phyloP scores from a whole-genome alignment of 176 grass and related monocot species.

The Carex scoparia region DNA sequence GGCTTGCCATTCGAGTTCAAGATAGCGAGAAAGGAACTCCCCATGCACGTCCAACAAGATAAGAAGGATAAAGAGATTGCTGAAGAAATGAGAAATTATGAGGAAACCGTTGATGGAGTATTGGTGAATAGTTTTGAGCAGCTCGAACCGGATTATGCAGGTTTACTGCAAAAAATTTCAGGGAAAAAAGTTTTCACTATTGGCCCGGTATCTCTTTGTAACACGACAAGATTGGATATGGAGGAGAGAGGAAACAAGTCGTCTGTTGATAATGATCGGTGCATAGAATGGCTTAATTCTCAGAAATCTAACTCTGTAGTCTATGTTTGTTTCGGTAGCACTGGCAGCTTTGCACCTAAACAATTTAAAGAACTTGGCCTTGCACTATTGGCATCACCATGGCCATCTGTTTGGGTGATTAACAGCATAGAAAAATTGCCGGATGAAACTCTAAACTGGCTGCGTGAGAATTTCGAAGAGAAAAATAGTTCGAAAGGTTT shows the following conservation, averaged over 20 bases:
- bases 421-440: conserved; percentile 29
- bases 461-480: conserved; percentile 23
- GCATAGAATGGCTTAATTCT: conserved; percentile 54
- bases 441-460: conserved; percentile 33
- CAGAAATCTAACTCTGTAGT: conserved; percentile 45
- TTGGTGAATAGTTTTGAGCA: conserved; percentile 70
- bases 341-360: conserved; percentile 23
- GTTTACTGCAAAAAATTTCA: not conserved
- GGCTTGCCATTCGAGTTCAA: conserved; percentile 38
- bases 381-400: conserved; percentile 37
- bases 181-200: conserved; percentile 41
- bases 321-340: conserved; percentile 73
- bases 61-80: not conserved
- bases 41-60: conserved; percentile 20
- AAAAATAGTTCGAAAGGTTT: conserved; percentile 30
- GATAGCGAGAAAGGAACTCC: conserved; percentile 39
- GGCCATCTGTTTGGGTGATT: conserved; percentile 54
- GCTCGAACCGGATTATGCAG: conserved; percentile 54
- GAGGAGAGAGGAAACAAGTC: conserved; percentile 17
- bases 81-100: conserved; percentile 27
- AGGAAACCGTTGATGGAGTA: conserved; percentile 40
- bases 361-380: conserved; percentile 59
- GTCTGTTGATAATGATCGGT: conserved; percentile 23
- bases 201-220: conserved; percentile 50
- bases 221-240: not conserved